Evolutionary conservation across 495 filamentous ascomycete genomes (phyloP).

Genomic region (Aspergillus egyptiacus): DNA sequence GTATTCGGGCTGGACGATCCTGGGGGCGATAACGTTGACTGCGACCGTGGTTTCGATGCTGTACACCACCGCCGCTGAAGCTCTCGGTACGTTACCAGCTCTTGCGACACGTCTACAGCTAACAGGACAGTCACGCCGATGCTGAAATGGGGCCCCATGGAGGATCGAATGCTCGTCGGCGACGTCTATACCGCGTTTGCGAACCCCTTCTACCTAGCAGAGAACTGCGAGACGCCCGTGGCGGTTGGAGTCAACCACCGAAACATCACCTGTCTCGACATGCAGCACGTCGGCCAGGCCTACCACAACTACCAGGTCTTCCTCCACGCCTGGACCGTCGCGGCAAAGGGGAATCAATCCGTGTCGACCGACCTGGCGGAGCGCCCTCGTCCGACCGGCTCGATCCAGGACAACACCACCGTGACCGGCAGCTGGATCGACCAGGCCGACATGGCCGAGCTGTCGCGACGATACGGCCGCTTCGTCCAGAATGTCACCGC

Average conservation of each 20-base stretch:
- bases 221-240: slow-evolving; percentile 45
- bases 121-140: slow-evolving; percentile 52
- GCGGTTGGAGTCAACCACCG: slow-evolving; percentile 27
- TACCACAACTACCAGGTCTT: slow-evolving; percentile 49
- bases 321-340: slow-evolving; percentile 47
- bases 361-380: slow-evolving; percentile 27
- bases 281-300: slow-evolving; percentile 57
- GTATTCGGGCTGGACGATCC: slow-evolving; percentile 52
- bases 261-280: slow-evolving; percentile 53
- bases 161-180: slow-evolving; percentile 43
- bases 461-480: slow-evolving; percentile 41
- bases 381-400: slow-evolving; percentile 49
- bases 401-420: slow-evolving; percentile 61
- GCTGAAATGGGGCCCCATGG: slow-evolving; percentile 46
- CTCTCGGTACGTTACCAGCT: slow-evolving; percentile 39
- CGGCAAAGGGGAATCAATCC: slow-evolving; percentile 24
- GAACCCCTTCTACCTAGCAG: slow-evolving; percentile 47
- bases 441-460: slow-evolving; percentile 37
- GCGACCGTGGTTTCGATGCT: slow-evolving; percentile 58
- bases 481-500: slow-evolving; percentile 68
- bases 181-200: slow-evolving; percentile 53
- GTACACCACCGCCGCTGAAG: slow-evolving; percentile 69
- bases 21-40: slow-evolving; percentile 53
- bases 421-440: slow-evolving; percentile 57
- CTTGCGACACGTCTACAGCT: neutral